phyloP scores from a whole-genome alignment of 352 stramenopile species.

The Phytophthora chlamydospora region DNA sequence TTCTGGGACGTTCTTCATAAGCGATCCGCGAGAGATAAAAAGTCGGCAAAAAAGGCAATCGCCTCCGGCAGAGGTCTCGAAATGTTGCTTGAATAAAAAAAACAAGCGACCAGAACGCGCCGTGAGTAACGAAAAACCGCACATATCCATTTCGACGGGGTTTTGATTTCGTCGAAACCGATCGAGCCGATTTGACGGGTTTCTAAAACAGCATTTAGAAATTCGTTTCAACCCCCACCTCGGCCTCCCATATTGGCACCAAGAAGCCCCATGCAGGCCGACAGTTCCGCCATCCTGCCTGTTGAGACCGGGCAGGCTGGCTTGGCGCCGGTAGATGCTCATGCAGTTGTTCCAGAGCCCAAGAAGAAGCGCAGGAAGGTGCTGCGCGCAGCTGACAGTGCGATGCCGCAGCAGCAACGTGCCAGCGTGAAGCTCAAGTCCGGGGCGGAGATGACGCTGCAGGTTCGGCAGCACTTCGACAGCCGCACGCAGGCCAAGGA shows the following conservation, averaged over 20 bases:
- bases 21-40: constrained; percentile 22
- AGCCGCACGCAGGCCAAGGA: constrained; percentile 43
- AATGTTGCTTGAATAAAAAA: not conserved
- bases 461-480: constrained; percentile 43
- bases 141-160: too few species aligned
- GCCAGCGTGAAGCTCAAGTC: constrained; percentile 37
- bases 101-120: too few species aligned
- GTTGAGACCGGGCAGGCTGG: not conserved
- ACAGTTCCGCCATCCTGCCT: constrained; percentile 1
- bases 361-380: constrained; percentile 38
- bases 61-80: not conserved
- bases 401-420: constrained; percentile 22
- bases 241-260: constrained; percentile 31
- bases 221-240: constrained; percentile 32
- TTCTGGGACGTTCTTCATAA: not conserved
- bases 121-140: too few species aligned
- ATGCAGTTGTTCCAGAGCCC: not conserved
- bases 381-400: not conserved
- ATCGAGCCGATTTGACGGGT: constrained; percentile 7
- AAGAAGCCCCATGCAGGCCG: not conserved
- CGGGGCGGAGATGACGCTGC: constrained; percentile 39
- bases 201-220: not conserved
- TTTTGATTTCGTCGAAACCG: too few species aligned
- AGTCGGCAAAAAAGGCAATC: constrained; percentile 8
- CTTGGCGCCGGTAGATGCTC: not conserved